phyloP scores from a whole-genome alignment of 2,329 filamentous ascomycete species.

The Lachnum nothofagi region DNA sequence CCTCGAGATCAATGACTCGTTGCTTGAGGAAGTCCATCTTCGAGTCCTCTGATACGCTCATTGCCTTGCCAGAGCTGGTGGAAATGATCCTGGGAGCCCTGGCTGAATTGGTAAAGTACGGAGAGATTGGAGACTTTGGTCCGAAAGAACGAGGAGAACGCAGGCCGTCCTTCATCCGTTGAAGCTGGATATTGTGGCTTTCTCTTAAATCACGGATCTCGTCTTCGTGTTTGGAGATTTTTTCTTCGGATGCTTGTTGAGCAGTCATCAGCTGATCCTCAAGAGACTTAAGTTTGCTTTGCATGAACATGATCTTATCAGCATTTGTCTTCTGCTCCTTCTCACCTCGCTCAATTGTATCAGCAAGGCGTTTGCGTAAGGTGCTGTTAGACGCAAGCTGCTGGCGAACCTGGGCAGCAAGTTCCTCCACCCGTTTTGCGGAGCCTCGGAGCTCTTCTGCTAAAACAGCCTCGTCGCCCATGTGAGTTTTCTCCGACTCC shows the following conservation, averaged over 20 bases:
- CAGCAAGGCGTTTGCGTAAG: constrained; percentile 69
- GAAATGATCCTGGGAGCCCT: constrained; percentile 52
- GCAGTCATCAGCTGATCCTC: constrained; percentile 80
- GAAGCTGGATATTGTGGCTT: constrained; percentile 69
- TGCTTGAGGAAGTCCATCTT: constrained; percentile 72
- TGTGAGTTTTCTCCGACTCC: constrained; percentile 49
- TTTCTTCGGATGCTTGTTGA: constrained; percentile 81
- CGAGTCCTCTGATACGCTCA: constrained; percentile 63
- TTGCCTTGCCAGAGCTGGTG: constrained; percentile 49
- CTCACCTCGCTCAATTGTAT: constrained; percentile 79
- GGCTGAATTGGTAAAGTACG: constrained; percentile 49
- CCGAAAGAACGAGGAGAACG: constrained; percentile 48
- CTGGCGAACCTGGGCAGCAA: constrained; percentile 71
- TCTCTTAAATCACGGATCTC: constrained; percentile 73
- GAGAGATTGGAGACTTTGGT: constrained; percentile 56
- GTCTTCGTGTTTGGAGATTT: constrained; percentile 77
- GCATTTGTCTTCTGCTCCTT: constrained; percentile 75
- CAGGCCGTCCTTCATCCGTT: constrained; percentile 58
- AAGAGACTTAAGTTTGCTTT: constrained; percentile 70
- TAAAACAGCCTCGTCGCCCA: constrained; percentile 58
- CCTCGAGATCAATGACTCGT: constrained; percentile 79
- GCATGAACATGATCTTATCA: constrained; percentile 75
- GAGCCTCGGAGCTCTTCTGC: constrained; percentile 67
- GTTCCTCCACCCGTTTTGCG: constrained; percentile 70
- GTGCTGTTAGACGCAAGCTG: constrained; percentile 75